A percentile compares a stretch with the other conserved stretches of the same genome.
These are phyloP conservation scores for Trametes meyenii DNA, from an alignment of 768 basidiomycete genomes.

Conservation along the genomic window DNA sequence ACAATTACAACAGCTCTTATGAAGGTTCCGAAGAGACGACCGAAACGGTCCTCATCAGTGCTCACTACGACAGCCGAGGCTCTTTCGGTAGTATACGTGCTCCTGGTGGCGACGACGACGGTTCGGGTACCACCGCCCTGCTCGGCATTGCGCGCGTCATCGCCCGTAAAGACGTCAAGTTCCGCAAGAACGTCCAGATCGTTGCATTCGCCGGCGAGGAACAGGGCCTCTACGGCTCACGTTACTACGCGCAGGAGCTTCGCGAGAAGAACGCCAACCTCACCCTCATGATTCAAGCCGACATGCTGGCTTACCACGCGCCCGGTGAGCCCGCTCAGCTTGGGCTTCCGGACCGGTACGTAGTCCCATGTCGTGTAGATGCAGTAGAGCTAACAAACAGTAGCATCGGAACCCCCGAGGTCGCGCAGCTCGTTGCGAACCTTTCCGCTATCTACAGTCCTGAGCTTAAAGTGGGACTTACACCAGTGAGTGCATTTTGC, in stretches of 20 bases:
- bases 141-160: slow-evolving; percentile 82
- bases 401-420: slow-evolving; percentile 81
- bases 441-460: slow-evolving; percentile 81
- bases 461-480: slow-evolving; percentile 70
- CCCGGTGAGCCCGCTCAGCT: slow-evolving; percentile 82
- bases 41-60: slow-evolving; percentile 73
- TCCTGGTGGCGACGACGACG: slow-evolving; percentile 69
- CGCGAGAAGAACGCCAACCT: slow-evolving; percentile 62
- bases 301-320: slow-evolving; percentile 88
- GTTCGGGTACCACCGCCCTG: slow-evolving; percentile 68
- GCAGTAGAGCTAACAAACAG: too few relatives aligned
- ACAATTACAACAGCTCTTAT: slow-evolving; percentile 53
- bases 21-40: slow-evolving; percentile 54
- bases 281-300: slow-evolving; percentile 85
- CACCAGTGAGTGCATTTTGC: slow-evolving; percentile 46
- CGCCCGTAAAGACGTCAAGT: slow-evolving; percentile 61
- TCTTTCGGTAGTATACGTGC: slow-evolving; percentile 78
- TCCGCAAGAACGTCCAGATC: slow-evolving; percentile 78
- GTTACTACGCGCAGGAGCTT: slow-evolving; percentile 78
- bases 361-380: not conserved
- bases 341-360: slow-evolving; percentile 70
- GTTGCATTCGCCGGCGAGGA: slow-evolving; percentile 91
- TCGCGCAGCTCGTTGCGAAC: slow-evolving; percentile 72
- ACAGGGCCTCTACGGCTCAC: slow-evolving; percentile 82
- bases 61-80: slow-evolving; percentile 91